Percentiles rank a stretch among this genome's conserved stretches.
Conservation (phyloP, 106 monocot genomes). For the Vanilla planifolia region DNA sequence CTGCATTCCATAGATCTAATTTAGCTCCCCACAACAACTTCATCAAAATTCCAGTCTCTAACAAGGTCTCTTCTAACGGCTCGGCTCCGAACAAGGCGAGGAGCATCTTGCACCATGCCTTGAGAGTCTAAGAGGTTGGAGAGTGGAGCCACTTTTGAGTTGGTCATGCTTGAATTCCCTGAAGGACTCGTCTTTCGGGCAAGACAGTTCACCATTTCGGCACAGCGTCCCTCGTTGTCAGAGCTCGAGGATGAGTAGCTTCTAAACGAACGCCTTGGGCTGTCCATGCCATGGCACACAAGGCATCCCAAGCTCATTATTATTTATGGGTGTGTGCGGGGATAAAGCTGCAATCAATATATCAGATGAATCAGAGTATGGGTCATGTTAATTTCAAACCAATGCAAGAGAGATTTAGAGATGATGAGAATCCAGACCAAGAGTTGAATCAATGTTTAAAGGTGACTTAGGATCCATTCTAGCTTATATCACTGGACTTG, state of each 20-base stretch:
- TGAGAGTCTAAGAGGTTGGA: slow-evolving; percentile 4
- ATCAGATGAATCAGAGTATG: no score
- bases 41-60: slow-evolving; percentile 49
- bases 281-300: slow-evolving; percentile 49
- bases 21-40: no score
- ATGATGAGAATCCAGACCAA: no score
- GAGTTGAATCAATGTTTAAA: no score
- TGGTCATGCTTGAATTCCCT: slow-evolving; percentile 1
- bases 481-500: no score
- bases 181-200: slow-evolving; percentile 14
- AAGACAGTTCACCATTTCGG: slow-evolving; percentile 32
- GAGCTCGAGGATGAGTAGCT: slow-evolving; percentile 59
- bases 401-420: no score
- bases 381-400: no score
- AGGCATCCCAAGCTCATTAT: slow-evolving; percentile 49
- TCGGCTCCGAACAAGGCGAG: slow-evolving; percentile 40
- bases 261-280: slow-evolving; percentile 43
- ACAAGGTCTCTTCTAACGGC: slow-evolving; percentile 46
- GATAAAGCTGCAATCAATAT: no score
- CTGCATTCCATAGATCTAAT: no score
- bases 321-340: no score
- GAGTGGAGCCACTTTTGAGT: slow-evolving; percentile 37
- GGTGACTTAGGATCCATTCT: no score
- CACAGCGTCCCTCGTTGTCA: slow-evolving; percentile 44
- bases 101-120: slow-evolving; percentile 17